phyloP scores from a whole-genome alignment of 768 basidiomycete species.

The Mrakia frigida region DNA sequence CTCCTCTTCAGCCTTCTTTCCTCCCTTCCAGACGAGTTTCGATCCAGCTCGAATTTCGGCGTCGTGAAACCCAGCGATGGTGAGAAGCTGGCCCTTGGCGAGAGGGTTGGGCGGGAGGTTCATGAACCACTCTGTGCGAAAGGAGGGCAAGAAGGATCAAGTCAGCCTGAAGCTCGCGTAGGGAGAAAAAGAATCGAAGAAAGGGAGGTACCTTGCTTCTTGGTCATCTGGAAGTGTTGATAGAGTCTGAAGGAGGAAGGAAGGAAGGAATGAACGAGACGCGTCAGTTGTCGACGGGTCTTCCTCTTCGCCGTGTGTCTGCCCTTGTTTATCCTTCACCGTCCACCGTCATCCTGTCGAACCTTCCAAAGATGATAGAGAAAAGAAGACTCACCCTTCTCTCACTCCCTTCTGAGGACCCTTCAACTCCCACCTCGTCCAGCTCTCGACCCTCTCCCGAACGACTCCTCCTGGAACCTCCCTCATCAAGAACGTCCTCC shows the following conservation, averaged over 20 bases:
- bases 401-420: neutral
- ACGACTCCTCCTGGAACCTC: neutral
- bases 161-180: neutral
- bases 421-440: conserved; percentile 9
- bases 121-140: conserved; percentile 20
- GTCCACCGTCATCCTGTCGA: too few species aligned
- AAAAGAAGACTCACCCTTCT: conserved; percentile 16
- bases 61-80: conserved; percentile 1
- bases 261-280: neutral
- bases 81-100: neutral
- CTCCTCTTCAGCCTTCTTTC: neutral
- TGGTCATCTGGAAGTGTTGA: conserved; percentile 3
- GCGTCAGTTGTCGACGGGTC: too few species aligned
- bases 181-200: too few species aligned
- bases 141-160: neutral
- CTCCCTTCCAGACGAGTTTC: neutral
- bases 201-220: neutral
- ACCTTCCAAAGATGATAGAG: neutral
- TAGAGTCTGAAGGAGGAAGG: neutral
- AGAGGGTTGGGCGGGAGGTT: neutral
- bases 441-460: conserved; percentile 22
- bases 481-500: conserved; percentile 21
- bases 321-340: too few species aligned
- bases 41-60: neutral
- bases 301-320: too few species aligned